Percentiles rank a stretch among this genome's conserved stretches.
Evolutionary conservation across 129 eudicot species (phyloP).

Genomic region (Pulicaria dysenterica): DNA sequence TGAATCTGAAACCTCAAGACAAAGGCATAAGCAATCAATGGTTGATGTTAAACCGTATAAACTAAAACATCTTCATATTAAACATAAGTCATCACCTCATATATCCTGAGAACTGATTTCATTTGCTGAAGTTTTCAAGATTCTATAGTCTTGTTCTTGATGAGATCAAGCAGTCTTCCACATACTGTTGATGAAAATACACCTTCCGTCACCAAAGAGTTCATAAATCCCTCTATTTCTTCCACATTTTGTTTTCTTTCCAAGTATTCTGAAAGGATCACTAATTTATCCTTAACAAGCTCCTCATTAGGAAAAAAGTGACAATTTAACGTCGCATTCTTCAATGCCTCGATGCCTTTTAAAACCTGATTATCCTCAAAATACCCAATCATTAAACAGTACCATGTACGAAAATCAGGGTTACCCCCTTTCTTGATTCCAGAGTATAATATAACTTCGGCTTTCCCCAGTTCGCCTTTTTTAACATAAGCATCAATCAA

Average conservation of each 20-base stretch:
- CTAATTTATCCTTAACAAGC: slow-evolving; percentile 35
- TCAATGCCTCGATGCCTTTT: slow-evolving; percentile 51
- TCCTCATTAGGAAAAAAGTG: slow-evolving; percentile 14
- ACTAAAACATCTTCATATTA: neutral
- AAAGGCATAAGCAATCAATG: neutral
- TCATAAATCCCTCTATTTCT: slow-evolving; percentile 28
- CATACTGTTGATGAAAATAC: slow-evolving; percentile 33
- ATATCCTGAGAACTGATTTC: neutral
- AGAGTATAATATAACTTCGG: slow-evolving; percentile 42
- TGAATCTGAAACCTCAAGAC: neutral
- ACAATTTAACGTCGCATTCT: slow-evolving; percentile 34
- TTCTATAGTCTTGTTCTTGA: slow-evolving; percentile 10
- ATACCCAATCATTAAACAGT: slow-evolving; percentile 47
- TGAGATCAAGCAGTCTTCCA: slow-evolving; percentile 26
- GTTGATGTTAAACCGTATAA: neutral
- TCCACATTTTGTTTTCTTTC: slow-evolving; percentile 33
- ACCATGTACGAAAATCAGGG: slow-evolving; percentile 53
- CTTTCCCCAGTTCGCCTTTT: slow-evolving; percentile 46
- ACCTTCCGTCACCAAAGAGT: slow-evolving; percentile 26
- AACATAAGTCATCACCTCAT: neutral
- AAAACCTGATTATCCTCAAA: slow-evolving; percentile 37
- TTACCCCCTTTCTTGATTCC: slow-evolving; percentile 45
- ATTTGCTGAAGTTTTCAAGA: neutral
- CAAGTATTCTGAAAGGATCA: slow-evolving; percentile 41
- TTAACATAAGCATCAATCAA: slow-evolving; percentile 48